Conservation (phyloP, 75 land plant species). For the Selaginella tamariscina region DNA sequence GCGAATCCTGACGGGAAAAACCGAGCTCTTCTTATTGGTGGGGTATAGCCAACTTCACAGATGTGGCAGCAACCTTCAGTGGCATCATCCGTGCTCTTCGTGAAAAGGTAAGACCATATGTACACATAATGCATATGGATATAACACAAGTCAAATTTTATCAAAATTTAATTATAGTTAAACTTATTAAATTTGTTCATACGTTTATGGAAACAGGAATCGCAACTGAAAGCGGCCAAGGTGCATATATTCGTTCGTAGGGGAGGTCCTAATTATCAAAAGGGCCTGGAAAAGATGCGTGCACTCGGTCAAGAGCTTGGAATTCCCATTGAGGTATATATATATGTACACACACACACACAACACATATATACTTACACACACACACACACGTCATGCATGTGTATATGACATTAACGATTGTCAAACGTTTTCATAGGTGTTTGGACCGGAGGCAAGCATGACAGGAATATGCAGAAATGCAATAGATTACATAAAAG, state of each 20-base stretch:
- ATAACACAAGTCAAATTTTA: neutral
- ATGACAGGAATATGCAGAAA: slow-evolving; percentile 97
- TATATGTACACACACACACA: neutral
- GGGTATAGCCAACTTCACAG: slow-evolving; percentile 98
- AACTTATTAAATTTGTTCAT: neutral
- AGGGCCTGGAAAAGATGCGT: slow-evolving; percentile 79
- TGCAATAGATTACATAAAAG: slow-evolving; percentile 77
- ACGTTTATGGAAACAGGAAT: slow-evolving; percentile 51
- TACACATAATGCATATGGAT: no score
- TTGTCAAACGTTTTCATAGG: slow-evolving; percentile 27
- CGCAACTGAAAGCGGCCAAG: slow-evolving; percentile 70
- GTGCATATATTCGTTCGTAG: slow-evolving; percentile 74
- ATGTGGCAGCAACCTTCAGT: slow-evolving; percentile 92
- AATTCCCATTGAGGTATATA: slow-evolving; percentile 67
- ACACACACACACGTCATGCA: neutral
- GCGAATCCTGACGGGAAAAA: slow-evolving; percentile 76
- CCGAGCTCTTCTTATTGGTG: slow-evolving; percentile 80
- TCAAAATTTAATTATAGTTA: neutral
- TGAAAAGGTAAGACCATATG: slow-evolving; percentile 57
- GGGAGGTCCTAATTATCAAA: slow-evolving; percentile 95
- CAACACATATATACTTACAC: neutral
- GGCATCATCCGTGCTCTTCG: slow-evolving; percentile 80
- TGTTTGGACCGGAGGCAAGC: slow-evolving; percentile 96
- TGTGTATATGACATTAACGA: neutral
- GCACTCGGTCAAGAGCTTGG: slow-evolving; percentile 63